Evolutionary conservation across 2,329 filamentous ascomycete species (phyloP).

Genomic region (Xylariaceae sp.): DNA sequence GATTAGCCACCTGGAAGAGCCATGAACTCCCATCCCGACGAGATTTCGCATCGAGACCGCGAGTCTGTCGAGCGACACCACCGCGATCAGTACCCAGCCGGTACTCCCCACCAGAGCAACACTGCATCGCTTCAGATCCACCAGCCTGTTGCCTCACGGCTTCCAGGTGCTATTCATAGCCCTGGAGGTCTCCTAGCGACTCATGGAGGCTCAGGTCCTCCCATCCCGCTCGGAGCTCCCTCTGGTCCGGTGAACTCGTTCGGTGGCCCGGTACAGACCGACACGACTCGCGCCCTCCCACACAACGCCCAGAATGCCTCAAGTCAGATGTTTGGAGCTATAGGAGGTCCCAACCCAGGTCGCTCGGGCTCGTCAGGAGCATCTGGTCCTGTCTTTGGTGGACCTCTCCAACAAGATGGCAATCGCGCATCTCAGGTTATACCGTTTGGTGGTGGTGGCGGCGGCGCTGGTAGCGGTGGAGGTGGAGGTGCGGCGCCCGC

Average conservation of each 20-base stretch:
- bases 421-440: conserved; percentile 63
- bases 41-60: conserved; percentile 61
- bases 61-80: conserved; percentile 66
- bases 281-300: conserved; percentile 54
- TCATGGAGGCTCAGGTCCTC: conserved; percentile 62
- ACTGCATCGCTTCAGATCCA: conserved; percentile 88
- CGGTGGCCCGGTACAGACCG: conserved; percentile 56
- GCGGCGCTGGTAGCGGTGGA: conserved; percentile 50
- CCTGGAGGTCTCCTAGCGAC: conserved; percentile 85
- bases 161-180: conserved; percentile 82
- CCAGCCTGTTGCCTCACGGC: conserved; percentile 85
- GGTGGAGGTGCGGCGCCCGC: conserved; percentile 41
- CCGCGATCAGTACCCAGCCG: conserved; percentile 63
- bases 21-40: conserved; percentile 45
- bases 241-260: conserved; percentile 55
- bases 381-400: conserved; percentile 68
- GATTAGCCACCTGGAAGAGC: conserved; percentile 25
- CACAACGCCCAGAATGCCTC: conserved; percentile 54
- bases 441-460: conserved; percentile 56
- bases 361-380: conserved; percentile 51
- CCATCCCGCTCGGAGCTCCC: conserved; percentile 56
- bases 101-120: conserved; percentile 80
- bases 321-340: conserved; percentile 54
- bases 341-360: conserved; percentile 32
- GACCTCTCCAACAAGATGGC: conserved; percentile 65